A percentile compares a stretch with the other conserved stretches of the same genome.
phyloP scores from a whole-genome alignment of 1,139 yeast genomes.

The Taphrina sp. region DNA sequence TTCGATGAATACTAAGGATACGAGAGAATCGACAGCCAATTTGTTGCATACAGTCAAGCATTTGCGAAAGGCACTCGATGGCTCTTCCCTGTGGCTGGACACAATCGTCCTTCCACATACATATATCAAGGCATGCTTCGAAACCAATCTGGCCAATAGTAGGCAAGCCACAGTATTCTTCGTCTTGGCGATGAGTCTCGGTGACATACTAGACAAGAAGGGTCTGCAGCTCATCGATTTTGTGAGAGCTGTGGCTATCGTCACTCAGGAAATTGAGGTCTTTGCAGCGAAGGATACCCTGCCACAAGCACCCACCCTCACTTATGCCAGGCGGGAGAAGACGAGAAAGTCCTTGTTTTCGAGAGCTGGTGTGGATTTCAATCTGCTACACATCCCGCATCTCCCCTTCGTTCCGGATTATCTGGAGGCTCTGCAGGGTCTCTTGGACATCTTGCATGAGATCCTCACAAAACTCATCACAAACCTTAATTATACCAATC shows the following conservation, averaged over 20 bases:
- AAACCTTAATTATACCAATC: not conserved
- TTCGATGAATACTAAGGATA: slow-evolving; percentile 1
- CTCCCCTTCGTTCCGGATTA: slow-evolving; percentile 11
- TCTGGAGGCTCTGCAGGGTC: slow-evolving; percentile 1
- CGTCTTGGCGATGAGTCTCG: slow-evolving; percentile 9
- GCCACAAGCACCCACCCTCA: not conserved
- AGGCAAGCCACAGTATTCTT: slow-evolving; percentile 6
- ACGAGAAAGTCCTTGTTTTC: slow-evolving; percentile 7
- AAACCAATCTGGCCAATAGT: not conserved
- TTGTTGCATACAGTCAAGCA: not conserved
- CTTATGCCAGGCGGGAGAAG: slow-evolving; percentile 3
- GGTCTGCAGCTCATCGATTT: slow-evolving; percentile 12
- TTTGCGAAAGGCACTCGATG: not conserved
- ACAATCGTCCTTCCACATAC: slow-evolving; percentile 7
- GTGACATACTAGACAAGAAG: slow-evolving; percentile 4
- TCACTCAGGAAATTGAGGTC: slow-evolving; percentile 13
- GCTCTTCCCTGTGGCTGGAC: slow-evolving; percentile 9
- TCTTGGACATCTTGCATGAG: slow-evolving; percentile 6
- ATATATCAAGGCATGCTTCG: not conserved
- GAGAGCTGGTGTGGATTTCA: slow-evolving; percentile 4
- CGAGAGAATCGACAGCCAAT: slow-evolving; percentile 1
- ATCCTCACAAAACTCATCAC: not conserved
- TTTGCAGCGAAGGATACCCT: not conserved
- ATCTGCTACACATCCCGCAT: slow-evolving; percentile 7
- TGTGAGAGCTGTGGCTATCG: slow-evolving; percentile 1